Conservation (phyloP, 148 eudicot genomes). For the Fagopyrum esculentum region DNA sequence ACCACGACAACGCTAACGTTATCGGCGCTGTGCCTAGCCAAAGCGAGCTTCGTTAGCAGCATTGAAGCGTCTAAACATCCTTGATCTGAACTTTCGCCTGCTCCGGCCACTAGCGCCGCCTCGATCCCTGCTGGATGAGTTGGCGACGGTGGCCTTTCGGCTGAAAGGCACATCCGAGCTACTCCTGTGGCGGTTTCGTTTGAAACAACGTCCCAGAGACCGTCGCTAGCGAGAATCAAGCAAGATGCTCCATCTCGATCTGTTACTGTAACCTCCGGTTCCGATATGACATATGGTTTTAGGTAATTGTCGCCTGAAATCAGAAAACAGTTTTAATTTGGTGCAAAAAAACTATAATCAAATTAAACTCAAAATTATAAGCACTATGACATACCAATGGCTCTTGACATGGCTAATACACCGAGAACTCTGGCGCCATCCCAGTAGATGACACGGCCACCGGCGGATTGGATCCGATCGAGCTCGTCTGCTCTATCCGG, state of each 20-base stretch:
- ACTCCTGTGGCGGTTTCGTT: conserved; percentile 35
- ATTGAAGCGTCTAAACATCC: conserved; percentile 47
- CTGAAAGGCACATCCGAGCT: conserved; percentile 34
- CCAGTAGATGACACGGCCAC: conserved; percentile 70
- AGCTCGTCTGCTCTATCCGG: conserved; percentile 85
- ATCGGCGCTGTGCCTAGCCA: conserved; percentile 54
- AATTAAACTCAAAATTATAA: too few relatives aligned
- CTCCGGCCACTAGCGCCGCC: conserved; percentile 10
- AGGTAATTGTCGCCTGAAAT: conserved; percentile 31
- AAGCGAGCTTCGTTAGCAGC: conserved; percentile 48
- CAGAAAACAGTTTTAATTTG: background rate
- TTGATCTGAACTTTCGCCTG: conserved; percentile 49
- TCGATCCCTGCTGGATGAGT: conserved; percentile 38
- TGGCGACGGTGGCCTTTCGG: conserved; percentile 38
- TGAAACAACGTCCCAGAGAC: conserved; percentile 49
- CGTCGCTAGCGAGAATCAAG: conserved; percentile 41
- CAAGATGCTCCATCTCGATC: conserved; percentile 33
- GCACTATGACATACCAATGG: conserved; percentile 45
- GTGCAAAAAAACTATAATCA: too few relatives aligned
- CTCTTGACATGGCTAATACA: conserved; percentile 89
- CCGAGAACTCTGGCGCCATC: conserved; percentile 73
- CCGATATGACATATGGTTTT: conserved; percentile 28
- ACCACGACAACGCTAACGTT: conserved; percentile 56
- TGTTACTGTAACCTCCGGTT: conserved; percentile 34
- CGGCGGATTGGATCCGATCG: conserved; percentile 60